These are phyloP conservation scores for Myochromella boudieri DNA, from an alignment of 768 basidiomycete species.

Conservation along the genomic window DNA sequence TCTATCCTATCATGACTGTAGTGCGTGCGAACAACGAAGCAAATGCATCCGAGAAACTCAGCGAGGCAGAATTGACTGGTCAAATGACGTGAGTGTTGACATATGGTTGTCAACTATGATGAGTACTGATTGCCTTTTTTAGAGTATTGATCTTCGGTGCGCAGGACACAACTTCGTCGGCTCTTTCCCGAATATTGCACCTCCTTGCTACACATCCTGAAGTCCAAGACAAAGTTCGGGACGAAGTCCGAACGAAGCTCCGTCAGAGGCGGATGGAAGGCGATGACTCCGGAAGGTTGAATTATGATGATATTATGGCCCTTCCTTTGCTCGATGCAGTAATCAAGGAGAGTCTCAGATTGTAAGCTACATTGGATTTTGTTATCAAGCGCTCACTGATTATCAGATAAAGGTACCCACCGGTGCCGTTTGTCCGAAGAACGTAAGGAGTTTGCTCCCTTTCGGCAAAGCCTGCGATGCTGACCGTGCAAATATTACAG, in stretches of 20 bases:
- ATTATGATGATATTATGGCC: constrained; percentile 34
- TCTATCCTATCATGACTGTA: constrained; percentile 12
- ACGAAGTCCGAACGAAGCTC: constrained; percentile 33
- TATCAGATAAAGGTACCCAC: constrained; percentile 34
- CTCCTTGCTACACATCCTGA: constrained; percentile 35
- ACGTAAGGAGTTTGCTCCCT: constrained; percentile 28
- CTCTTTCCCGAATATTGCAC: constrained; percentile 41
- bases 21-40: constrained; percentile 39
- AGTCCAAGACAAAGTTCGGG: constrained; percentile 36
- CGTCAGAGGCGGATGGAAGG: constrained; percentile 15
- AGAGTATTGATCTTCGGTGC: constrained; percentile 52
- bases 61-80: constrained; percentile 43
- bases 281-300: constrained; percentile 21
- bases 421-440: constrained; percentile 45
- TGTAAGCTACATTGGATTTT: constrained; percentile 26
- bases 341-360: constrained; percentile 45
- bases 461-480: neutral
- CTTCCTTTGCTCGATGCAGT: constrained; percentile 46
- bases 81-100: constrained; percentile 46
- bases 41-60: constrained; percentile 32
- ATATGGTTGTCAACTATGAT: neutral
- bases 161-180: constrained; percentile 48
- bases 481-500: constrained; percentile 23
- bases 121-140: neutral
- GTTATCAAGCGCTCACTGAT: constrained; percentile 1